Evolutionary conservation across 192 early-diverging fungal genomes (phyloP).

Genomic region (Rhizophagus prolifer): DNA sequence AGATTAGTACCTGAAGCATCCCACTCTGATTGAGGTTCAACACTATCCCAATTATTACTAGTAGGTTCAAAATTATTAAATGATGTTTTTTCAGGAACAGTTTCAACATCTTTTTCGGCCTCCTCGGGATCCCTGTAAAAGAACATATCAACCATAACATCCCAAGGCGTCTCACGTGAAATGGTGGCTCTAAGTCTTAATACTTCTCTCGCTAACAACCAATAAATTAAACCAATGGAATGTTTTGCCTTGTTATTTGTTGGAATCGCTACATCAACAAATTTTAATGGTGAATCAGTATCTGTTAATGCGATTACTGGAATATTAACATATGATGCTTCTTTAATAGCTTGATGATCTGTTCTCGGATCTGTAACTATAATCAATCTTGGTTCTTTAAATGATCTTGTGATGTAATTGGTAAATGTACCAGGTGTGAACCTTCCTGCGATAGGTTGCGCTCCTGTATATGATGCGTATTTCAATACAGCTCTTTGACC

Average conservation of each 20-base stretch:
- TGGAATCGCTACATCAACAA: slow-evolving; percentile 98
- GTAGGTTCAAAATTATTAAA: slow-evolving; percentile 34
- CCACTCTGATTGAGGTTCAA: slow-evolving; percentile 34
- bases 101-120: slow-evolving; percentile 88
- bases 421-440: slow-evolving; percentile 99
- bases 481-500: slow-evolving; percentile 99
- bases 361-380: slow-evolving; percentile 97
- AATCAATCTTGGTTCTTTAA: slow-evolving; percentile 99
- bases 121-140: slow-evolving; percentile 99
- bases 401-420: slow-evolving; percentile 99
- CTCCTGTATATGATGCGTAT: slow-evolving; percentile 98
- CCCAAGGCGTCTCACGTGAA: slow-evolving; percentile 82
- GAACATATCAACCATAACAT: slow-evolving; percentile 99
- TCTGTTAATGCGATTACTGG: slow-evolving; percentile 99
- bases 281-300: slow-evolving; percentile 92
- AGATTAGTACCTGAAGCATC: slow-evolving; percentile 35
- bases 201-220: slow-evolving; percentile 97
- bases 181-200: slow-evolving; percentile 96
- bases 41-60: slow-evolving; percentile 68
- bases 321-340: slow-evolving; percentile 99
- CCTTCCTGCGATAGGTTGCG: slow-evolving; percentile 98
- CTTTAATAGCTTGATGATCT: slow-evolving; percentile 97
- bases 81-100: slow-evolving; percentile 47
- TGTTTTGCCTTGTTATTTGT: slow-evolving; percentile 99
- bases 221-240: slow-evolving; percentile 96